Conservation (phyloP, 2,329 filamentous ascomycete genomes). For the Epichloe festucae region DNA sequence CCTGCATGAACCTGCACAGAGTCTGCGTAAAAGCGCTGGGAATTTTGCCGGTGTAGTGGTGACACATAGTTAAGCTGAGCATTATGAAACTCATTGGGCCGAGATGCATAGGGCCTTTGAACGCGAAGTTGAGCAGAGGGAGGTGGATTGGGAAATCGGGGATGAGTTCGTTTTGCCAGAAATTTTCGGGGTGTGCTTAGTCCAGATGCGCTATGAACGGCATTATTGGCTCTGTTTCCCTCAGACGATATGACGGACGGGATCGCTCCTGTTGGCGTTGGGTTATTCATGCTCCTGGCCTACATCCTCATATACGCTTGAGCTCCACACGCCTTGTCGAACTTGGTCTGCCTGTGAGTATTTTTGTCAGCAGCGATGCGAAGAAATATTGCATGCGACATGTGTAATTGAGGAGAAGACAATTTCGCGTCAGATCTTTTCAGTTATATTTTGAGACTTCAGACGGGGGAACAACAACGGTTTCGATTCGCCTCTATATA, state of each 20-base stretch:
- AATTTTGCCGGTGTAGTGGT: background rate
- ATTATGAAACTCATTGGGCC: background rate
- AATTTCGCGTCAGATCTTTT: constrained; percentile 57
- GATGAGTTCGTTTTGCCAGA: constrained; percentile 6
- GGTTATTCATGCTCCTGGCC: constrained; percentile 5
- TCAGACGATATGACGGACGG: background rate
- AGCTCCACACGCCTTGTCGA: background rate
- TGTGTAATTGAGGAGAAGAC: background rate
- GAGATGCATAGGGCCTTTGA: background rate
- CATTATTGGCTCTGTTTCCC: background rate
- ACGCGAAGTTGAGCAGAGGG: background rate
- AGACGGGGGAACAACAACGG: constrained; percentile 36
- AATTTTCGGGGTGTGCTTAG: background rate
- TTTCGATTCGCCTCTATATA: constrained; percentile 21
- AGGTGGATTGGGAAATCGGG: background rate
- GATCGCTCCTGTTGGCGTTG: background rate
- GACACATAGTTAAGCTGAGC: background rate
- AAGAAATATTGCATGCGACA: background rate
- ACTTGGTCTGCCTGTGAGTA: background rate
- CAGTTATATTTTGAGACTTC: constrained; percentile 45
- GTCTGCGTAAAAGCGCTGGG: too few relatives aligned
- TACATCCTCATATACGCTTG: constrained; percentile 3
- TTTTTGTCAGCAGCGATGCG: background rate
- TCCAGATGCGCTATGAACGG: background rate
- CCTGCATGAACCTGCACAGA: background rate